Evolutionary conservation across 139 green algal species (phyloP).

Genomic region (Micractinium sp.): DNA sequence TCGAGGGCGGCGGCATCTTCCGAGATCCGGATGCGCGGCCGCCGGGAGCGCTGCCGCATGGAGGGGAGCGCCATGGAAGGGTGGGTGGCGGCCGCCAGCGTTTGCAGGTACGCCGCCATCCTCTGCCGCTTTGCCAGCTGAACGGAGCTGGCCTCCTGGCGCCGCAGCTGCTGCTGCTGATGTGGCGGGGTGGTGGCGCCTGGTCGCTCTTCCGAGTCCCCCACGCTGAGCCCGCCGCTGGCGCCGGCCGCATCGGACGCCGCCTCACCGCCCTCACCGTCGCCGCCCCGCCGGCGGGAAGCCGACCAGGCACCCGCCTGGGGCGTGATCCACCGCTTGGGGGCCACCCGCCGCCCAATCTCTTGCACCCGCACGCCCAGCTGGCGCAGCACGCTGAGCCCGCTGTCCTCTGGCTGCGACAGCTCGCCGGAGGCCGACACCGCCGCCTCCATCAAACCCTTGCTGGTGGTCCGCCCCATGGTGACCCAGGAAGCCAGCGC

Average conservation of each 20-base stretch:
- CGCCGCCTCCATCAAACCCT: background rate
- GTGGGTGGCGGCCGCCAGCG: background rate
- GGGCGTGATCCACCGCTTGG: background rate
- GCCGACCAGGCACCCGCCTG: background rate
- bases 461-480: constrained; percentile 6
- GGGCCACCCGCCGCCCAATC: background rate
- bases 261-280: background rate
- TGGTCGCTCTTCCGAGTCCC: background rate
- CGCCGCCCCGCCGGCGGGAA: too few species aligned
- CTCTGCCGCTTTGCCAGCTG: constrained; percentile 32
- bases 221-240: background rate
- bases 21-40: too few species aligned
- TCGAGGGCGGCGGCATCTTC: background rate
- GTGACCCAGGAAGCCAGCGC: background rate
- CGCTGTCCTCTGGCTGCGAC: background rate
- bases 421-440: background rate
- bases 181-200: too few species aligned
- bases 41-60: background rate
- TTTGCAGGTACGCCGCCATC: constrained; percentile 29
- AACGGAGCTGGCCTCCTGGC: background rate
- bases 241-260: background rate
- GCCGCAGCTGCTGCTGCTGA: background rate
- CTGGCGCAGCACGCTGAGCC: background rate
- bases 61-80: background rate
- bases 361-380: constrained; percentile 22